phyloP scores from a whole-genome alignment of 2,329 filamentous ascomycete genomes.

The Cytospora piceicola region DNA sequence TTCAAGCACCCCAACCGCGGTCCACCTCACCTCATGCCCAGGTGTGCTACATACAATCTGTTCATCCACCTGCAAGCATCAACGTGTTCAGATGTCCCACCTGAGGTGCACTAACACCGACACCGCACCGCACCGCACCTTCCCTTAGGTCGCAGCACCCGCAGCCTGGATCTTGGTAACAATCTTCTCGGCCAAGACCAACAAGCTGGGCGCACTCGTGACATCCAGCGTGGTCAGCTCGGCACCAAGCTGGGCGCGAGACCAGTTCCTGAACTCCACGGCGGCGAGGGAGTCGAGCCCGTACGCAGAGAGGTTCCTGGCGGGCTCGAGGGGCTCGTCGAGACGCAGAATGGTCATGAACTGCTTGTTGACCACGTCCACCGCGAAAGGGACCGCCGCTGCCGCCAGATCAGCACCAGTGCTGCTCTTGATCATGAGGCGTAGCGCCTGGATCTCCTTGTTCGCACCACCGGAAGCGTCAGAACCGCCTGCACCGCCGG shows the following conservation, averaged over 20 bases:
- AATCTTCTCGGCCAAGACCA: background rate
- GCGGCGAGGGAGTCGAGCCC: slow-evolving; percentile 22
- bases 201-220: slow-evolving; percentile 8
- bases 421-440: background rate
- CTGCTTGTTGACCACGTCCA: slow-evolving; percentile 7
- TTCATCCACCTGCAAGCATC: no score
- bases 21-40: no score
- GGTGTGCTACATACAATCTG: no score
- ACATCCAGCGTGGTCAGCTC: slow-evolving; percentile 17
- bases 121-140: no score
- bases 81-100: no score
- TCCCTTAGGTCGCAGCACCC: no score
- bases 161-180: background rate
- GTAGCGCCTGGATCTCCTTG: background rate
- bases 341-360: slow-evolving; percentile 1
- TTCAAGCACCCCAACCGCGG: no score
- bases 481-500: background rate
- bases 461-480: no score
- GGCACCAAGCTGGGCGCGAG: slow-evolving; percentile 1
- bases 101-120: no score
- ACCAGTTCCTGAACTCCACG: slow-evolving; percentile 21
- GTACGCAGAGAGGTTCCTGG: slow-evolving; percentile 4
- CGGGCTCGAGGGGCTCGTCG: background rate
- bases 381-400: background rate
- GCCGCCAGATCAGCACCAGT: background rate